Conservation (phyloP, 768 basidiomycete species). For the Hirschioporus abietinus region DNA sequence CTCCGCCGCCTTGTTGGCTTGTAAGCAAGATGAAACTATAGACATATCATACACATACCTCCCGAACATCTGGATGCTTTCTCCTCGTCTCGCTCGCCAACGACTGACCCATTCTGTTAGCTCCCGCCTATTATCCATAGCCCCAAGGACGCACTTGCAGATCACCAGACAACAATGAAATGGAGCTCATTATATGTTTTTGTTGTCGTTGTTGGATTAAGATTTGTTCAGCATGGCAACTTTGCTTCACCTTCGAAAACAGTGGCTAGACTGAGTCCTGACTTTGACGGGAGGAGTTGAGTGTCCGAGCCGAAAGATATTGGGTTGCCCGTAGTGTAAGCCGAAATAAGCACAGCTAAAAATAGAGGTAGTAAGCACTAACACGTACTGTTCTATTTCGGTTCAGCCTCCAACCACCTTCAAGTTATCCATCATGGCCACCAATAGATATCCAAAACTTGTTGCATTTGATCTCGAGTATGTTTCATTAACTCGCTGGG, state of each 20-base stretch:
- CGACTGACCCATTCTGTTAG: conserved; percentile 43
- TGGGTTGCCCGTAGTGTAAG: not conserved
- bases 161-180: conserved; percentile 42
- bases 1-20: conserved; percentile 65
- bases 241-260: not conserved
- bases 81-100: conserved; percentile 84
- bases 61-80: conserved; percentile 89
- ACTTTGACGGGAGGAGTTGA: no score
- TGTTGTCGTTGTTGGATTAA: not conserved
- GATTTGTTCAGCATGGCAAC: not conserved
- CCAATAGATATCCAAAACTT: conserved; percentile 45
- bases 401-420: not conserved
- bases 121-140: conserved; percentile 7
- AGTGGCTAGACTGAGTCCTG: not conserved
- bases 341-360: not conserved
- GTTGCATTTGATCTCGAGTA: conserved; percentile 84
- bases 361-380: not conserved
- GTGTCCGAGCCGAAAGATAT: no score
- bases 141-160: conserved; percentile 45
- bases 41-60: conserved; percentile 46
- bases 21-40: conserved; percentile 7
- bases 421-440: not conserved
- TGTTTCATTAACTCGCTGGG: conserved; percentile 19
- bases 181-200: conserved; percentile 19
- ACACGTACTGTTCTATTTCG: no score